Evolutionary conservation across 495 filamentous ascomycete species (phyloP).

Genomic region (Ramalina intermedia): DNA sequence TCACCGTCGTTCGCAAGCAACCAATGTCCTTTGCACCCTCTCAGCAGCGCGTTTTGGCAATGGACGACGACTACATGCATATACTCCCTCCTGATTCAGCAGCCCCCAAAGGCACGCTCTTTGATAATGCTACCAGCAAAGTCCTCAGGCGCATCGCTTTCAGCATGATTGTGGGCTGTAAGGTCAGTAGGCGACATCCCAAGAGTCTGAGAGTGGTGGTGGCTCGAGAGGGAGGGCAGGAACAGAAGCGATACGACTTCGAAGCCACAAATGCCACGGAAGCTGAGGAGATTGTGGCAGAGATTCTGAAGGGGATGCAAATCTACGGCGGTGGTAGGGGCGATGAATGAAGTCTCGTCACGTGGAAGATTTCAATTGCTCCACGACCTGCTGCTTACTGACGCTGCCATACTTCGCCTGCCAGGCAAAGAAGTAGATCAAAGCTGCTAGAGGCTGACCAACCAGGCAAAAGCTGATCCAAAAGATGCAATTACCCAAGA

Average conservation of each 20-base stretch:
- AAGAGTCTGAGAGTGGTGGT: slow-evolving; percentile 64
- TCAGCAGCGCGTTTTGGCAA: slow-evolving; percentile 67
- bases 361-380: too few relatives aligned
- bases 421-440: slow-evolving; percentile 96
- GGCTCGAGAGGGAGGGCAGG: slow-evolving; percentile 57
- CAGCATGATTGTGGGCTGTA: slow-evolving; percentile 82
- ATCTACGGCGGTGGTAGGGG: slow-evolving; percentile 18
- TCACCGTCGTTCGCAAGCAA: slow-evolving; percentile 83
- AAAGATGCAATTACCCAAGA: slow-evolving; percentile 84
- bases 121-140: slow-evolving; percentile 39
- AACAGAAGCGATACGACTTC: slow-evolving; percentile 94
- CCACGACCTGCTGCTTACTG: slow-evolving; percentile 18
- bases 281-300: slow-evolving; percentile 77
- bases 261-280: slow-evolving; percentile 67
- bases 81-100: slow-evolving; percentile 63
- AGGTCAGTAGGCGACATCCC: slow-evolving; percentile 79
- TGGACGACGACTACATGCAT: slow-evolving; percentile 93
- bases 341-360: not conserved
- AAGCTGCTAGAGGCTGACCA: slow-evolving; percentile 77
- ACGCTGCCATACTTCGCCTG: slow-evolving; percentile 90
- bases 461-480: slow-evolving; percentile 91
- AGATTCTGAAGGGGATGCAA: slow-evolving; percentile 55
- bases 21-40: slow-evolving; percentile 83
- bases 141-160: slow-evolving; percentile 76
- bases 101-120: slow-evolving; percentile 27